These are phyloP conservation scores for Trichosporon sp. DNA, from an alignment of 1,284 basidiomycete genomes.

Conservation along the genomic window DNA sequence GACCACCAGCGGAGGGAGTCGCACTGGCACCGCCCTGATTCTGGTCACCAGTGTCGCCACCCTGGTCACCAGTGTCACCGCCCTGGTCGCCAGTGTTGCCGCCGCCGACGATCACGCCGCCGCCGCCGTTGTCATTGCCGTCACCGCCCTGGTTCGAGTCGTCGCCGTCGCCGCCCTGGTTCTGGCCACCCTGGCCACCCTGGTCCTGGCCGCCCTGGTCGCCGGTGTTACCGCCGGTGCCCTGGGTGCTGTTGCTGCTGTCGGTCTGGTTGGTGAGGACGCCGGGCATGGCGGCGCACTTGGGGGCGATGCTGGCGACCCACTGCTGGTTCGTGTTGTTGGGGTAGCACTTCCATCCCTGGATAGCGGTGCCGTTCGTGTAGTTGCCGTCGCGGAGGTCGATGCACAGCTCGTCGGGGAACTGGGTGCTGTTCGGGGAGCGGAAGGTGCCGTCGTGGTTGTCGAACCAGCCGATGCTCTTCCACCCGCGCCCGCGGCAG, in stretches of 20 bases:
- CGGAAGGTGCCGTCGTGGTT: background rate
- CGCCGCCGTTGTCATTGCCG: no score
- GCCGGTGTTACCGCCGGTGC: background rate
- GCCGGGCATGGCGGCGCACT: background rate
- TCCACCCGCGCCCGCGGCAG: background rate
- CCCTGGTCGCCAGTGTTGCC: background rate
- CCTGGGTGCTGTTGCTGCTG: background rate
- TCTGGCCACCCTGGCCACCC: background rate
- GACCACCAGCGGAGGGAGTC: no score
- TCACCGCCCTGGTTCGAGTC: no score
- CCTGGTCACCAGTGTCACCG: no score
- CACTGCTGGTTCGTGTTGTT: constrained; percentile 35
- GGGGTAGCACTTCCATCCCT: constrained; percentile 36
- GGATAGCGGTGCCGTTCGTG: constrained; percentile 32
- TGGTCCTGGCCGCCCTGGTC: background rate
- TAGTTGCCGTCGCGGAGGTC: constrained; percentile 31
- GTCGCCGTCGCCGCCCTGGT: background rate
- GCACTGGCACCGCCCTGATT: no score
- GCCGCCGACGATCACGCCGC: background rate
- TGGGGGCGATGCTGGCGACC: background rate
- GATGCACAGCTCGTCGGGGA: constrained; percentile 22
- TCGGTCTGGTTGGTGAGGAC: background rate
- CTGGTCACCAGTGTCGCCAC: no score
- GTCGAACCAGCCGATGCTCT: constrained; percentile 1
- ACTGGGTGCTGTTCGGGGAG: constrained; percentile 9